A percentile compares a stretch with the other conserved stretches of the same genome.
Conservation (phyloP, 192 early-diverging fungal genomes). For the Pilaira anomala region DNA sequence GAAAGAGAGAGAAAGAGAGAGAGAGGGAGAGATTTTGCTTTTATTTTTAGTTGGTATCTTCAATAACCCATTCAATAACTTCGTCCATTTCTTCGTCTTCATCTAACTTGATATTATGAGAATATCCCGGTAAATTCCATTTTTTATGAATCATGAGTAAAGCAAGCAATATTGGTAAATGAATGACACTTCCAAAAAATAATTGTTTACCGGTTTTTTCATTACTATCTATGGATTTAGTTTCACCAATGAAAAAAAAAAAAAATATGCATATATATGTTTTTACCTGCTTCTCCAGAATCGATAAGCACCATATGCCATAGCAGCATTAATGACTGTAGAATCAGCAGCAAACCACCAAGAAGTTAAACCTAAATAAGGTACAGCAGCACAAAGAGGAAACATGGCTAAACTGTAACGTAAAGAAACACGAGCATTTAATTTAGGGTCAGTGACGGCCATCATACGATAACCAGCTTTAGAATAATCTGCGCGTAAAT, state of each 20-base stretch:
- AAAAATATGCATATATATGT: not conserved
- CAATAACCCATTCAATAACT: not conserved
- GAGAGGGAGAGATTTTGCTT: no score
- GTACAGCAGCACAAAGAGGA: conserved; percentile 57
- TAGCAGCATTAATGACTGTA: conserved; percentile 70
- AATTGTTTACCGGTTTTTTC: conserved; percentile 82
- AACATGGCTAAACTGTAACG: conserved; percentile 76
- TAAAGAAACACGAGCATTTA: conserved; percentile 86
- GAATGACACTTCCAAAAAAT: conserved; percentile 89
- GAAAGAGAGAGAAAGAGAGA: no score
- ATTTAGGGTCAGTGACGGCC: conserved; percentile 78
- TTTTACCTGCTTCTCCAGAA: conserved; percentile 61
- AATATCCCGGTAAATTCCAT: not conserved
- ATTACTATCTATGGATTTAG: no score
- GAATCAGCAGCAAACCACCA: conserved; percentile 75
- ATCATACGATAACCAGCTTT: conserved; percentile 98
- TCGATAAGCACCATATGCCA: conserved; percentile 64
- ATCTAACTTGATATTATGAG: not conserved
- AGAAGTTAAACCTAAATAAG: conserved; percentile 73
- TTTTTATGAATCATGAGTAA: conserved; percentile 89
- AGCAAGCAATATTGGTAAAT: conserved; percentile 81
- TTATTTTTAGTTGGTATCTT: not conserved
- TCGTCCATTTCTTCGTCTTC: conserved; percentile 26
- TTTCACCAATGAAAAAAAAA: not conserved
- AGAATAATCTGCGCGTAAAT: conserved; percentile 88